These are phyloP conservation scores for Geoglossum cookeanum DNA, from an alignment of 2,329 filamentous ascomycete species.

Conservation along the genomic window DNA sequence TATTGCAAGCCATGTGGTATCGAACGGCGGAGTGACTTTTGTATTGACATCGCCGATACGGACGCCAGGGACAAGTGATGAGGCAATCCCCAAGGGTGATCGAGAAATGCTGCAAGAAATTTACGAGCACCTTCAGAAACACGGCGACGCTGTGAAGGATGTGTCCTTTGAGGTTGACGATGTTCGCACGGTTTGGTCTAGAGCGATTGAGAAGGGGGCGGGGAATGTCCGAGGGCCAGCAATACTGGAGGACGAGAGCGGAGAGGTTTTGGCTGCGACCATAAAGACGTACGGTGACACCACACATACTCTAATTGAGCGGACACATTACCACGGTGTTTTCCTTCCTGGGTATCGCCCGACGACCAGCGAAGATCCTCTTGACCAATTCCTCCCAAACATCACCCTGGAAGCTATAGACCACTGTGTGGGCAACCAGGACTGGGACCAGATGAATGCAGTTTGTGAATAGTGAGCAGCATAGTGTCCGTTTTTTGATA, in stretches of 20 bases:
- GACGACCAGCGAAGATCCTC: constrained; percentile 27
- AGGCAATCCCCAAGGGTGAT: constrained; percentile 44
- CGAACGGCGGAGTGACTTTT: constrained; percentile 58
- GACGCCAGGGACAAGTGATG: constrained; percentile 30
- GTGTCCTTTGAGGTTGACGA: constrained; percentile 90
- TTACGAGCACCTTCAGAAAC: constrained; percentile 62
- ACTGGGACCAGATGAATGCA: constrained; percentile 71
- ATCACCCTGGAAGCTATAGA: constrained; percentile 62
- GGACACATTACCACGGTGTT: constrained; percentile 45
- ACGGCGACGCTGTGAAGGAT: constrained; percentile 89
- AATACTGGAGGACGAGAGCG: constrained; percentile 36
- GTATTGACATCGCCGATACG: constrained; percentile 70
- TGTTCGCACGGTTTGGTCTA: constrained; percentile 58
- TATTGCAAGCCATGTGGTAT: constrained; percentile 67
- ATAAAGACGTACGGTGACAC: constrained; percentile 91
- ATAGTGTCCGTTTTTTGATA: background rate
- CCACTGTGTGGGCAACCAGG: constrained; percentile 94
- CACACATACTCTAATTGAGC: constrained; percentile 75
- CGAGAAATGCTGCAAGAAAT: constrained; percentile 50
- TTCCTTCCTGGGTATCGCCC: constrained; percentile 72
- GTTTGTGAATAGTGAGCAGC: constrained; percentile 35
- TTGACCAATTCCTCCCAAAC: constrained; percentile 34
- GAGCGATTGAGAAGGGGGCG: constrained; percentile 48
- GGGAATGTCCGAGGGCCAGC: constrained; percentile 42
- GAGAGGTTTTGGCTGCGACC: constrained; percentile 52